Evolutionary conservation across 2,329 filamentous ascomycete genomes (phyloP), one percentile per base, ranked within the genome.

Genomic region (Cladosporium phlei): DNA sequence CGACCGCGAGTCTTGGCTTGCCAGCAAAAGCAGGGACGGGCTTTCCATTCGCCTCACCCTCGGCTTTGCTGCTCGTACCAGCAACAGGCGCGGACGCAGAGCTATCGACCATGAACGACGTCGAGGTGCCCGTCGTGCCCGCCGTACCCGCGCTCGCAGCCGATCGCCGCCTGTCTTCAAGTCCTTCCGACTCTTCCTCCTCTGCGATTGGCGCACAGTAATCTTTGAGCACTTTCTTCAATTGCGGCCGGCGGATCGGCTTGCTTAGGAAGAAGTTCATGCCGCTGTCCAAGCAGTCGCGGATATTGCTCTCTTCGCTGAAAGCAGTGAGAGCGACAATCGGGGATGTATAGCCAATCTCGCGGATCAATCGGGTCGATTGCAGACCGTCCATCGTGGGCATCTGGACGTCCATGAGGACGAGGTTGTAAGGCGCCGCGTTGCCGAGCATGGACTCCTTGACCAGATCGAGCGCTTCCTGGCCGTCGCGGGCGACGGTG

Each of bases 331-430:
- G 70, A 0, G 90, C 90, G 11, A 96, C 88, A 51, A 96, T 95
- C 0, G 90, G 90, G 2, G 86, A 85, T 9, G 78, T 82, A 67
- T 93, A 96, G 1, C 90, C 90, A 72, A 91, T 86, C 62, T 88
- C 74, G 5, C 90, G 80, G 57, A 96, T 95, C 25, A 94, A 72
- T 8, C 84, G 79, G 1, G 90, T 95, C 37, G 85, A 90, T 63
- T 95, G 85, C 19, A 96, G 71, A 1, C 90, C 90, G 60, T 95
- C 89, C 11, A 96, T 77, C 52, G 93, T 94, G 3, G 90, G 90
- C 90, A 96, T 96, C 67, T 87, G 60, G 3, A 95, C 85, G 59
- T 96, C 90, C 90, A 95, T 96, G 61, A 95, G 93, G 52, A 96
- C 91, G 20, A 96, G 74, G 56, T 95, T 88, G 62, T 91, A 95